Evolutionary conservation across 495 filamentous ascomycete genomes (phyloP).

Genomic region (Aspergillus taichungensis): DNA sequence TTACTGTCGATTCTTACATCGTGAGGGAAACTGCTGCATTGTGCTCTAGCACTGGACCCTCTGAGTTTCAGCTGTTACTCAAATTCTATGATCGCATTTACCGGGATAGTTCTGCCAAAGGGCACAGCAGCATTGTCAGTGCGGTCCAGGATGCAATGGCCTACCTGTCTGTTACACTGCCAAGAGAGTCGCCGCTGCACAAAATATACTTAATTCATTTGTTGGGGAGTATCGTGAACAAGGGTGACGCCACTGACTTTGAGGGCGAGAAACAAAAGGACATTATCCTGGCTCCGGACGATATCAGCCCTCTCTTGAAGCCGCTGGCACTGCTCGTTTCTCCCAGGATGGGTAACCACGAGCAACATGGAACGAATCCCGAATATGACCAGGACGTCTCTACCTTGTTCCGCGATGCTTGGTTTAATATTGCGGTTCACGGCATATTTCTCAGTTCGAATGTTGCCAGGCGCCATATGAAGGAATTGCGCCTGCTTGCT

Average conservation of each 20-base stretch:
- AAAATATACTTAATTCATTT: constrained; percentile 73
- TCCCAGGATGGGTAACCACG: constrained; percentile 35
- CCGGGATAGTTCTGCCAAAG: constrained; percentile 59
- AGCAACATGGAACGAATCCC: constrained; percentile 9
- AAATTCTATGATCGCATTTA: constrained; percentile 70
- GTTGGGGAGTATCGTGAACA: constrained; percentile 79
- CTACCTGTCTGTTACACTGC: constrained; percentile 61
- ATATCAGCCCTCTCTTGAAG: constrained; percentile 75
- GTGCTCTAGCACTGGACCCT: constrained; percentile 60
- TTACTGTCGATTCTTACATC: constrained; percentile 69
- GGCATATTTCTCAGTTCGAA: constrained; percentile 70
- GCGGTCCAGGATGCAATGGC: constrained; percentile 55
- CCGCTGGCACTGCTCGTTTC: constrained; percentile 73
- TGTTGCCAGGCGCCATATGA: constrained; percentile 54
- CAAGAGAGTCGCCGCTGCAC: constrained; percentile 59
- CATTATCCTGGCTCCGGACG: constrained; percentile 66
- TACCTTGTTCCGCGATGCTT: constrained; percentile 76
- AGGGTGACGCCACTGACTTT: constrained; percentile 59
- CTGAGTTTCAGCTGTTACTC: constrained; percentile 75
- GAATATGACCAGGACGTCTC: constrained; percentile 55
- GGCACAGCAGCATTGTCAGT: constrained; percentile 38
- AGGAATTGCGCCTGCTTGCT: constrained; percentile 73
- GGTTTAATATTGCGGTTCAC: constrained; percentile 95
- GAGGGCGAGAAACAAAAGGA: constrained; percentile 61
- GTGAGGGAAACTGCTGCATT: constrained; percentile 71